Base-by-base conservation (phyloP, 192 early-diverging fungal genomes). In the Umbelopsis isabellina region DNA sequence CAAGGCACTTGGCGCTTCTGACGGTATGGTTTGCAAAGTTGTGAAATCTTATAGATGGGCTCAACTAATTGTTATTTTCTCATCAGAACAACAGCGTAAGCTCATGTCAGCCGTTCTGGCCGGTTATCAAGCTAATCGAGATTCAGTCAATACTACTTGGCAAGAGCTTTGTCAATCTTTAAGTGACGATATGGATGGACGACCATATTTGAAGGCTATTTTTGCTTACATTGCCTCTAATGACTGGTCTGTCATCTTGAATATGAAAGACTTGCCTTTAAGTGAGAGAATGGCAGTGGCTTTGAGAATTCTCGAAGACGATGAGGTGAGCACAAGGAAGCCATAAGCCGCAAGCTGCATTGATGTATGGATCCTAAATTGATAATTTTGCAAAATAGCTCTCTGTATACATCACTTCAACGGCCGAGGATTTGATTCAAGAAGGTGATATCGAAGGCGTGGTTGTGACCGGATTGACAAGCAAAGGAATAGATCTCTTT, bases 221-320 rank as follows among this genome's bases (percentile, higher is more conserved):
- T 98, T 99, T 75, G 88, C 90, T 45, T 91, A 94, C 49, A 85
- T 98, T 69, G 85, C 92, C 11, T 91, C 89, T 1, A 89, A 89
- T 25, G 84, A 95, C 79, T 99, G 96, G 96, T 65, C 70, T 2
- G 80, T 81, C 10, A 93, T 97, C 3, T 68, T 98, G 45, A 80
- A 84, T 25, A 91, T 93, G 76, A 72, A 84, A 18, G 84, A 80
- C n/a, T 69, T 97, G 53, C 85, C 91, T 33, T 79, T 98, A 23
- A 79, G 83, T 69, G 94, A 96, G 52, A 85, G 91, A 33, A 76
- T 98, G 49, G 91, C 89, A 0, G 86, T 97, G 22, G 97, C 95
- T 5, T 75, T 99, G 41, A 85, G 95, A 30, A 93, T 93, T 71
- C 80, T 97, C 73, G 80, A 84, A 71, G 95, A 99, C 68, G 83